These are phyloP conservation scores for Geotrichum fermentans DNA, from an alignment of 1,139 yeast species.

Conservation along the genomic window DNA sequence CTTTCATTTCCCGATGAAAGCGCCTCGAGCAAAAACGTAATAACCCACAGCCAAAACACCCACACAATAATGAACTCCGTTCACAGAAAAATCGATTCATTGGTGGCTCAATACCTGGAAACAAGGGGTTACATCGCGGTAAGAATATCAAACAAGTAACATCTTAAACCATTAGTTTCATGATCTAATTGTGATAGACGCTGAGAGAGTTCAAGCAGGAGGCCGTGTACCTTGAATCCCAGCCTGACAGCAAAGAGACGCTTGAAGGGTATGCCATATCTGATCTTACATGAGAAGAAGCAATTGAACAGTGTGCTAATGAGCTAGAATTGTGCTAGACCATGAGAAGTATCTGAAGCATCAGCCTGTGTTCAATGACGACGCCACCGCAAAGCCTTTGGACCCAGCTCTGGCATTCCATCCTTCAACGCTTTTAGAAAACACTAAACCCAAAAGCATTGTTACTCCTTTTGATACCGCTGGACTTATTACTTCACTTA, in stretches of 20 bases:
- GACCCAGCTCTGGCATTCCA: slow-evolving; percentile 8
- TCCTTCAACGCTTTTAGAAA: background rate
- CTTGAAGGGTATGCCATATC: slow-evolving; percentile 14
- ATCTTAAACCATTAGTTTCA: background rate
- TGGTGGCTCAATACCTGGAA: slow-evolving; percentile 17
- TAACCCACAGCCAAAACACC: too few relatives aligned
- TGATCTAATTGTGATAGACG: slow-evolving; percentile 6
- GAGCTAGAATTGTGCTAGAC: slow-evolving; percentile 15
- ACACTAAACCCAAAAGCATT: background rate
- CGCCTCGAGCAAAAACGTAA: too few relatives aligned
- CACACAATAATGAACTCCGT: background rate
- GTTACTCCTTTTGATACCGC: slow-evolving; percentile 12
- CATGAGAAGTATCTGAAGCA: slow-evolving; percentile 13
- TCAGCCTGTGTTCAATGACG: slow-evolving; percentile 17
- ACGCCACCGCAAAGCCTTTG: slow-evolving; percentile 1
- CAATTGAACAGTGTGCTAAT: background rate
- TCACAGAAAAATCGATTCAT: slow-evolving; percentile 13
- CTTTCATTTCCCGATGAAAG: too few relatives aligned
- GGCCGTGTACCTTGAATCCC: background rate
- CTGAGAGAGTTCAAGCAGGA: slow-evolving; percentile 13
- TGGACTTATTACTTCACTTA: slow-evolving; percentile 15
- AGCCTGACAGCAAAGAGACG: slow-evolving; percentile 1
- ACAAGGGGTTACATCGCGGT: slow-evolving; percentile 14
- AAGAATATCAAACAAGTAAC: background rate
- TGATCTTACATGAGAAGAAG: background rate